These are phyloP conservation scores for Sugiyamaella grinbergsii DNA, from an alignment of 1,139 yeast genomes.

Conservation along the genomic window DNA sequence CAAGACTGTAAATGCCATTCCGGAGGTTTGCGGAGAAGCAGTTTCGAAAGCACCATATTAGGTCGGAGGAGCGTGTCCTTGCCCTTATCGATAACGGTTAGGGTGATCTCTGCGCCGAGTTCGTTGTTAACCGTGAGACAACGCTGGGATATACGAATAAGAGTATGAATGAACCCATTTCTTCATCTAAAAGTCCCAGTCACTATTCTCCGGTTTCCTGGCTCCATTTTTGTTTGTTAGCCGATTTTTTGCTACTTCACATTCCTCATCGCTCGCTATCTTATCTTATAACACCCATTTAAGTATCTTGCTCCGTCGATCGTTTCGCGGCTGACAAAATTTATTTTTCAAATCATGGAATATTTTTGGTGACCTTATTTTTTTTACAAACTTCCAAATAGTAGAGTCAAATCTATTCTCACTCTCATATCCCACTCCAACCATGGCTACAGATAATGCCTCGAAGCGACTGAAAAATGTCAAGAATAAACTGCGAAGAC, in stretches of 20 bases:
- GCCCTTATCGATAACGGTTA: conserved; percentile 11
- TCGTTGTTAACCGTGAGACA: too few relatives aligned
- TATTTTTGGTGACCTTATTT: not conserved
- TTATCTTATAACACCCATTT: not conserved
- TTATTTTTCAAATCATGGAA: not conserved
- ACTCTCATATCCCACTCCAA: not conserved
- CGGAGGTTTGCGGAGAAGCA: conserved; percentile 5
- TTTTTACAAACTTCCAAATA: too few relatives aligned
- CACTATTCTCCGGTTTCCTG: not conserved
- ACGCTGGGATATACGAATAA: too few relatives aligned
- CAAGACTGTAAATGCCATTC: too few relatives aligned
- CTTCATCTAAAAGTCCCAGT: too few relatives aligned
- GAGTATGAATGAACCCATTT: too few relatives aligned
- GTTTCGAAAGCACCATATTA: too few relatives aligned
- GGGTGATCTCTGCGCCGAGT: not conserved
- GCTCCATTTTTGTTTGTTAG: too few relatives aligned
- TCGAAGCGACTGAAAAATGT: conserved; percentile 43
- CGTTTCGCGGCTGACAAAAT: not conserved
- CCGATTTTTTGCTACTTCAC: too few relatives aligned
- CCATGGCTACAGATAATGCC: conserved; percentile 6
- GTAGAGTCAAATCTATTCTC: not conserved
- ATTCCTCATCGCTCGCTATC: not conserved
- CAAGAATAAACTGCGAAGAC: conserved; percentile 77
- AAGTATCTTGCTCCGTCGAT: not conserved
- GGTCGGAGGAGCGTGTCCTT: conserved; percentile 2